phyloP scores from a whole-genome alignment of 345 rosid genomes.

The Iberis pinnata region DNA sequence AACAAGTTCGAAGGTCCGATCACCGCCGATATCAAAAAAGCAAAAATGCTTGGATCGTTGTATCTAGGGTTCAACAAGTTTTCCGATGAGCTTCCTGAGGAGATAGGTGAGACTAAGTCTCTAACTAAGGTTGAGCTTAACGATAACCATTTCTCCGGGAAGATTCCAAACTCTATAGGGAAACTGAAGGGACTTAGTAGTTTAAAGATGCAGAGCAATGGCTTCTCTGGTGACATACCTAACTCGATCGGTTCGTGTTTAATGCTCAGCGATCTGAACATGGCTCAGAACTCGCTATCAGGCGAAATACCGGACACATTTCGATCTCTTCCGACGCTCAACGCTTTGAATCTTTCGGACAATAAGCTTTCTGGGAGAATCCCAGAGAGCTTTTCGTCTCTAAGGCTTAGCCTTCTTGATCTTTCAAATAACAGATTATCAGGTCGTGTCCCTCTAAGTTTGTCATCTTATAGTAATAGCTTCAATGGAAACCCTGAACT shows the following conservation, averaged over 20 bases:
- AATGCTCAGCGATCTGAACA: conserved; percentile 52
- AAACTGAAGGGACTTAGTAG: conserved; percentile 44
- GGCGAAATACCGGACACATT: conserved; percentile 61
- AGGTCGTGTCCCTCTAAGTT: conserved; percentile 61
- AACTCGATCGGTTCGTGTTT: conserved; percentile 52
- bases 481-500: conserved; percentile 63
- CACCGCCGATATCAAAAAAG: conserved; percentile 48
- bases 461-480: conserved; percentile 71
- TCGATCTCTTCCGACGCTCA: conserved; percentile 59
- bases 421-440: conserved; percentile 55
- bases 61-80: conserved; percentile 45
- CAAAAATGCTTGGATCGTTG: conserved; percentile 44
- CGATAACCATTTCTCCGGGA: conserved; percentile 56
- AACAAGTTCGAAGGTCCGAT: conserved; percentile 60
- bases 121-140: conserved; percentile 43
- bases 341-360: conserved; percentile 60
- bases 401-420: conserved; percentile 77
- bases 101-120: conserved; percentile 45
- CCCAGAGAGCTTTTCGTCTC: conserved; percentile 57
- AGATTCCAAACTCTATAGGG: conserved; percentile 50
- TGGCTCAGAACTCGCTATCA: conserved; percentile 60
- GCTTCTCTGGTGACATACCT: conserved; percentile 56
- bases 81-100: conserved; percentile 63
- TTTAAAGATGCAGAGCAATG: conserved; percentile 55
- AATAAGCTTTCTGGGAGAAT: conserved; percentile 62